Conservation (phyloP, 371 early-diverging fungal genomes). For the Homolaphlyctis polyrhiza region DNA sequence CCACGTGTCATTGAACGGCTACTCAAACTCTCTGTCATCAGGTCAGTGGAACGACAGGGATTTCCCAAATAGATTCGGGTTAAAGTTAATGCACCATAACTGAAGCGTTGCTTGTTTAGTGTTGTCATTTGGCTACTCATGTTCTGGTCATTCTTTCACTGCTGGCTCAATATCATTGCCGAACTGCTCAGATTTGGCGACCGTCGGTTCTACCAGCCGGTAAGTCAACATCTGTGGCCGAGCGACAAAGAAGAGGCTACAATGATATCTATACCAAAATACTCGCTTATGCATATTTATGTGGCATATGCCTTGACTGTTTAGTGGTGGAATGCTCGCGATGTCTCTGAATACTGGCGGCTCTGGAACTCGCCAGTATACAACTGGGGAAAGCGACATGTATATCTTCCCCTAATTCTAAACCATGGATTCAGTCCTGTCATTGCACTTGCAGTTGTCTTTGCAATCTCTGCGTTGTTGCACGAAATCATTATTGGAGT, state of each 20-base stretch:
- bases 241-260: too few relatives aligned
- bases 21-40: constrained; percentile 73
- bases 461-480: constrained; percentile 74
- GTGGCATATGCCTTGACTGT: not conserved
- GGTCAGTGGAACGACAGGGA: too few relatives aligned
- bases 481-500: constrained; percentile 85
- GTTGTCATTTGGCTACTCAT: constrained; percentile 84
- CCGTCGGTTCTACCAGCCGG: constrained; percentile 76
- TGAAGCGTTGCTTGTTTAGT: constrained; percentile 2
- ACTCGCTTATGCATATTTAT: not conserved
- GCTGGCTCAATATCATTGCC: constrained; percentile 72
- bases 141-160: constrained; percentile 87
- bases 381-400: constrained; percentile 67
- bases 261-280: too few relatives aligned
- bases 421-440: constrained; percentile 42
- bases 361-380: constrained; percentile 85
- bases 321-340: constrained; percentile 84
- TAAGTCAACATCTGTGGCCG: constrained; percentile 2
- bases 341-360: constrained; percentile 81
- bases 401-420: constrained; percentile 68
- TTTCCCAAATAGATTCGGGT: not conserved
- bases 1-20: constrained; percentile 75
- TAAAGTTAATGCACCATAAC: not conserved
- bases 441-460: constrained; percentile 61
- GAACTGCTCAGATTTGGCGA: constrained; percentile 81